phyloP scores from a whole-genome alignment of 106 monocot species.

The Alisma plantagoaquatica region DNA sequence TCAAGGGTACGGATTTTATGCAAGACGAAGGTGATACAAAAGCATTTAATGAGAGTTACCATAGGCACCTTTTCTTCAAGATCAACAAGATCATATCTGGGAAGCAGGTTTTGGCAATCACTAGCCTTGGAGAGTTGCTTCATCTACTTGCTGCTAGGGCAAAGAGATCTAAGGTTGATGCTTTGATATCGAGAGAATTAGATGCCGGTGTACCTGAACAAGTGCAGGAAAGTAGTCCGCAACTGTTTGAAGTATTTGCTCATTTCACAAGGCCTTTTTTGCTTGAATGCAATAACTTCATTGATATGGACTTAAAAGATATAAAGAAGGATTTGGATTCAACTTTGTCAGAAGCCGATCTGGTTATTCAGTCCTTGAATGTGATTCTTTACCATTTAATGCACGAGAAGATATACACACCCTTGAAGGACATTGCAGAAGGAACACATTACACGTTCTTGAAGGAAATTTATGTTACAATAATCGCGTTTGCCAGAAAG shows the following conservation, averaged over 20 bases:
- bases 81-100: constrained; percentile 38
- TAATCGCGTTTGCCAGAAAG: constrained; percentile 34
- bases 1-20: constrained; percentile 26
- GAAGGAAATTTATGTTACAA: constrained; percentile 38
- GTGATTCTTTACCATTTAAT: constrained; percentile 36
- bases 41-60: constrained; percentile 44
- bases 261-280: constrained; percentile 75
- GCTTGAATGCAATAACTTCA: constrained; percentile 38
- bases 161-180: constrained; percentile 22
- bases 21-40: constrained; percentile 18
- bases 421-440: constrained; percentile 56
- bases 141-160: constrained; percentile 39
- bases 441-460: constrained; percentile 51
- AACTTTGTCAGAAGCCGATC: constrained; percentile 35
- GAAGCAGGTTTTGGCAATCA: constrained; percentile 37
- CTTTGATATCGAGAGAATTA: constrained; percentile 23
- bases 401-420: constrained; percentile 69
- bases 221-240: constrained; percentile 25
- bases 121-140: constrained; percentile 61
- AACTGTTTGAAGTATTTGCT: constrained; percentile 70
- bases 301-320: constrained; percentile 21
- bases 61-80: constrained; percentile 49
- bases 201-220: constrained; percentile 20
- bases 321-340: constrained; percentile 11
- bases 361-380: constrained; percentile 65